These are phyloP conservation scores for Neophaeococcomyces mojaviensis DNA, from an alignment of 2,329 filamentous ascomycete genomes.

Conservation along the genomic window DNA sequence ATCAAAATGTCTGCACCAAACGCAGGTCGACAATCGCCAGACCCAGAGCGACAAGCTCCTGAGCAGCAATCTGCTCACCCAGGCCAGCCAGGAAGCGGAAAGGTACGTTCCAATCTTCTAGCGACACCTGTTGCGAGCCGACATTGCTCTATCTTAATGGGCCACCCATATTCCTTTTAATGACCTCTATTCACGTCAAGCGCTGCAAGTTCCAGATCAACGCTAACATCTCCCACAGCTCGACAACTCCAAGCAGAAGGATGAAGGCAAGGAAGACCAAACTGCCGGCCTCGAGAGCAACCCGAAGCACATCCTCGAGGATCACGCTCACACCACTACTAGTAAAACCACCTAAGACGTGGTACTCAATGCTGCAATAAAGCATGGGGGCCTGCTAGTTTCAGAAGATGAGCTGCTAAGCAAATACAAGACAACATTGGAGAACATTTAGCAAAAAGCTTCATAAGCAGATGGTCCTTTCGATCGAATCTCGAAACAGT, in stretches of 20 bases:
- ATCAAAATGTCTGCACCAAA: constrained; percentile 57
- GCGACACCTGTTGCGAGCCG: constrained; percentile 40
- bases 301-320: constrained; percentile 33
- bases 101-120: constrained; percentile 11
- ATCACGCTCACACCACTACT: constrained; percentile 27
- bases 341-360: constrained; percentile 27
- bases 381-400: too few species aligned
- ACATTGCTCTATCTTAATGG: constrained; percentile 33
- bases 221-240: constrained; percentile 19
- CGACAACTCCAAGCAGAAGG: constrained; percentile 24
- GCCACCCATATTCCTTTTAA: too few species aligned
- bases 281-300: constrained; percentile 31
- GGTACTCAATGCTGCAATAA: too few species aligned
- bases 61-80: constrained; percentile 55
- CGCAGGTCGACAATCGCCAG: constrained; percentile 69
- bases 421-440: too few species aligned
- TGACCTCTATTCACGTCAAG: constrained; percentile 6
- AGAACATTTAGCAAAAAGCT: too few species aligned
- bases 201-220: too few species aligned
- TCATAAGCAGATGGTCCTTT: too few species aligned
- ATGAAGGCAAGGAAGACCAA: constrained; percentile 22
- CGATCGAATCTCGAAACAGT: too few species aligned
- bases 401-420: too few species aligned
- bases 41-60: constrained; percentile 60
- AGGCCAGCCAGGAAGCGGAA: constrained; percentile 41